These are phyloP conservation scores for Neofusicoccum sp. DNA, from an alignment of 2,329 filamentous ascomycete species.

Conservation along the genomic window DNA sequence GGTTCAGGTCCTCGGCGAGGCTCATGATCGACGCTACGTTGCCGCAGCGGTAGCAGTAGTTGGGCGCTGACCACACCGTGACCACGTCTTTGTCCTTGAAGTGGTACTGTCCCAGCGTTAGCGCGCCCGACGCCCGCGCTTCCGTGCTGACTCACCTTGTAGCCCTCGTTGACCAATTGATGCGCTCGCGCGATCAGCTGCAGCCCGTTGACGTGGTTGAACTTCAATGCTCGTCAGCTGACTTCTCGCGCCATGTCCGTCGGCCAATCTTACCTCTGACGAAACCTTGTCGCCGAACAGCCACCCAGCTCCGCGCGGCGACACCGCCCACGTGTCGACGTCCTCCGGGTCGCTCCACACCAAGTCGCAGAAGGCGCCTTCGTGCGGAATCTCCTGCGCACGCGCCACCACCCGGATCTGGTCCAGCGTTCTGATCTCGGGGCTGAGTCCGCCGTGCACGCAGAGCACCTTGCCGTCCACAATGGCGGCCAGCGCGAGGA, in stretches of 20 bases:
- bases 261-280: constrained; percentile 51
- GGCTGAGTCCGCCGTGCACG: constrained; percentile 92
- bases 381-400: constrained; percentile 93
- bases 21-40: constrained; percentile 90
- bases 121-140: neutral
- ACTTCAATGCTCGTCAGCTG: constrained; percentile 40
- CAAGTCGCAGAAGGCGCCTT: constrained; percentile 96
- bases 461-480: constrained; percentile 99
- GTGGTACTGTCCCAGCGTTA: constrained; percentile 63
- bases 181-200: constrained; percentile 71
- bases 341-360: constrained; percentile 85
- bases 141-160: constrained; percentile 52
- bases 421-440: constrained; percentile 94
- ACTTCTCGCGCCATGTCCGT: neutral
- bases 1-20: constrained; percentile 77
- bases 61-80: constrained; percentile 83
- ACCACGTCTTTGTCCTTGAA: constrained; percentile 94
- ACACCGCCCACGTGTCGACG: constrained; percentile 69
- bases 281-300: constrained; percentile 70
- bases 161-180: constrained; percentile 74
- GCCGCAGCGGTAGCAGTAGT: constrained; percentile 94
- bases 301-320: constrained; percentile 67
- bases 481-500: constrained; percentile 91
- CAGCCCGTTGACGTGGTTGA: constrained; percentile 73
- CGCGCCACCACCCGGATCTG: constrained; percentile 77